Base-by-base conservation (phyloP, 2,329 filamentous ascomycete genomes). In the Phoma herbarum region DNA sequence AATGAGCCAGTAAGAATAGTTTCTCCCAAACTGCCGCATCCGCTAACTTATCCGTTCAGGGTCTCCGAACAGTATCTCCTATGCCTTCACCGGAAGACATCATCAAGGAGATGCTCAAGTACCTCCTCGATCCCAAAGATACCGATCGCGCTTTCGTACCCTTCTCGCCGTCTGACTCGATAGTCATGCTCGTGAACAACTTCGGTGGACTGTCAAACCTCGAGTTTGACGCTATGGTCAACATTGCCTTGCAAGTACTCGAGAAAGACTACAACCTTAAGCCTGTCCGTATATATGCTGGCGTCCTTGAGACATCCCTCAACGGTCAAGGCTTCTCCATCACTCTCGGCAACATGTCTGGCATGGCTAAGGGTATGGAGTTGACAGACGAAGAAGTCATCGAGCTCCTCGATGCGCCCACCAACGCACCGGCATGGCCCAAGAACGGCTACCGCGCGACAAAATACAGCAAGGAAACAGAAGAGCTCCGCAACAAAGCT, bases 271-370 rank as follows among this genome's bases (percentile, higher is more conserved):
- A 81, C 80, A 76, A 78, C 4, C 83, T 85, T 48, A 75, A 72
- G 7, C 83, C 83, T 1, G 68, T 70, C 11, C 79, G 82, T 45
- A 80, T 83, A 41, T 82, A 83, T 60, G 77, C 79, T 1, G 80
- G 80, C 7, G 73, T 79, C 2, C 82, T 85, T 44, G 83, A 85
- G 59, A 84, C 83, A 0, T 84, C 82, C 0, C 72, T 86, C 9
- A 85, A 86, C 62, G 84, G 80, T 1, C 83, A 84, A 7, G 84
- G 84, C 4, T 86, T 85, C 76, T 84, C 81, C 8, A 81, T 86
- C 29, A 85, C 83, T 0, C 70, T 86, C 0, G 82, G 82, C 29
- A 85, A 85, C 62, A 72, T 86, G 46, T 79, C 79, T 2, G 74
- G 78, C 33, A 80, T 82, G 63, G 78, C 80, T 6, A 71, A 73